A percentile compares a stretch with the other conserved stretches of the same genome.
Evolutionary conservation across 208 protist species (phyloP).

Genomic region (Leishmania aethiopica): DNA sequence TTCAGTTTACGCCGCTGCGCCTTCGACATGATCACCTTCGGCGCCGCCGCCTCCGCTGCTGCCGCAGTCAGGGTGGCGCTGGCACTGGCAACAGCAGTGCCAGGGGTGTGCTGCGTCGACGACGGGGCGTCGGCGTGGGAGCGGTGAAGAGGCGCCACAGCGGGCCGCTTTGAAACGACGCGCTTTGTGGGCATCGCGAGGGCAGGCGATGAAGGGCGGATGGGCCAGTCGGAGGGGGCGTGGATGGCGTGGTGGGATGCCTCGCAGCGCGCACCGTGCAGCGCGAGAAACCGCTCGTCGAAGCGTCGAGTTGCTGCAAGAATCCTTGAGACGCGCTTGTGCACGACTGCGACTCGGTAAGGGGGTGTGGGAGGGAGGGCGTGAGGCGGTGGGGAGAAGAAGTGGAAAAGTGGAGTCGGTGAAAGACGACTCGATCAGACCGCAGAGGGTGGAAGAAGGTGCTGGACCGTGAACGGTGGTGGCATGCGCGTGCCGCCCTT

Average conservation of each 20-base stretch:
- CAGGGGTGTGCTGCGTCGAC: not conserved
- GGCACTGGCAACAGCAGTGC: not conserved
- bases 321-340: not conserved
- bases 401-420: not conserved
- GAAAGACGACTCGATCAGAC: not conserved
- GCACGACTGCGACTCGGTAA: not conserved
- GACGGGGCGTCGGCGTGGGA: not conserved
- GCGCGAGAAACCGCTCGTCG: not conserved
- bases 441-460: not conserved
- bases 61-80: not conserved
- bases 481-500: not conserved
- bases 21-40: conserved; percentile 76
- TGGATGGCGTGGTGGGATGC: not conserved
- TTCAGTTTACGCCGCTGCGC: conserved; percentile 80
- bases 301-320: not conserved
- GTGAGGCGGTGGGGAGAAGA: not conserved
- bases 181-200: conserved; percentile 23
- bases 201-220: not conserved
- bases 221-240: not conserved
- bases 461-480: not conserved
- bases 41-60: conserved; percentile 22
- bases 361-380: not conserved
- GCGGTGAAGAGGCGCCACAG: conserved; percentile 9
- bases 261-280: not conserved
- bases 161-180: conserved; percentile 13